A percentile compares a stretch with the other conserved stretches of the same genome.
phyloP scores from a whole-genome alignment of 768 basidiomycete genomes.

The Serendipita indica region DNA sequence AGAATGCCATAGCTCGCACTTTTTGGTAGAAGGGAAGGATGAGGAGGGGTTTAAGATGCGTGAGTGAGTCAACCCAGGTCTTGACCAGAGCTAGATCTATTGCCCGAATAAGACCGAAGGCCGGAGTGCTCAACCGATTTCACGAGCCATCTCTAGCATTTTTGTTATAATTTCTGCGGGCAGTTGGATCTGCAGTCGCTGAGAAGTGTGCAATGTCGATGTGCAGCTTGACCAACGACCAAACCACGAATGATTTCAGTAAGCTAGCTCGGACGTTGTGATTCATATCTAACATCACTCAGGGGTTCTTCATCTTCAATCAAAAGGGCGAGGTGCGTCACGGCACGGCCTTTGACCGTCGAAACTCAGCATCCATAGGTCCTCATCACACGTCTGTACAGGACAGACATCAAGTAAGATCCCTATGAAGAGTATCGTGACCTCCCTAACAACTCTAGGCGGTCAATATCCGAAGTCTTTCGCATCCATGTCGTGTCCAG shows the following conservation, averaged over 20 bases:
- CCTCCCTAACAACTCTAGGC: slow-evolving; percentile 33
- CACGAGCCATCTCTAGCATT: neutral
- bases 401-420: slow-evolving; percentile 88
- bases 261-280: slow-evolving; percentile 16
- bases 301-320: slow-evolving; percentile 99
- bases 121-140: neutral
- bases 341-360: slow-evolving; percentile 7
- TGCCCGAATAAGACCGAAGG: slow-evolving; percentile 7
- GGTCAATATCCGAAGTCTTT: slow-evolving; percentile 94
- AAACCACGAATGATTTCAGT: slow-evolving; percentile 36
- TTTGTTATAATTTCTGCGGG: neutral
- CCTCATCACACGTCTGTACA: slow-evolving; percentile 88
- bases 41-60: slow-evolving; percentile 2
- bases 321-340: slow-evolving; percentile 87
- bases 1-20: slow-evolving; percentile 3
- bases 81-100: neutral
- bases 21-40: neutral
- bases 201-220: neutral
- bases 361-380: slow-evolving; percentile 36
- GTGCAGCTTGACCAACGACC: neutral
- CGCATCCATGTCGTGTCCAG: slow-evolving; percentile 98
- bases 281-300: slow-evolving; percentile 11
- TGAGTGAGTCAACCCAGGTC: neutral
- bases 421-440: slow-evolving; percentile 8
- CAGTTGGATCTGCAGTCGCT: neutral